phyloP scores from a whole-genome alignment of 2,329 filamentous ascomycete species.

The Lasiodiplodia gonubiensis region DNA sequence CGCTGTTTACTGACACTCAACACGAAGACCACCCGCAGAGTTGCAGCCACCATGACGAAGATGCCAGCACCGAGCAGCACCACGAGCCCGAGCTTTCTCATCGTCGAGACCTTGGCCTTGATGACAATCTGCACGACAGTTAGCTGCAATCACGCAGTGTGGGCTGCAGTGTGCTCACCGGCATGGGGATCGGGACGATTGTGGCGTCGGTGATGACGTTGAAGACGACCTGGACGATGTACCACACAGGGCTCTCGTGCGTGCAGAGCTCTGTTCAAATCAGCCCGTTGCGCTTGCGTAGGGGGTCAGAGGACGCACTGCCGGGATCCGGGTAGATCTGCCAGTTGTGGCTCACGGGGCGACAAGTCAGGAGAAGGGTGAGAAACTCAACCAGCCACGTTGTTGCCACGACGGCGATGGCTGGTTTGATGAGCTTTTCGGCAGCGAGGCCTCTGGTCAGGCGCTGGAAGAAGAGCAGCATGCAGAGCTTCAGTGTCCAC shows the following conservation, averaged over 20 bases:
- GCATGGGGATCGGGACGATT: conserved; percentile 46
- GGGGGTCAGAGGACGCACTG: conserved; percentile 34
- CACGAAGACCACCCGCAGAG: conserved; percentile 38
- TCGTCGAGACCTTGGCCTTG: conserved; percentile 37
- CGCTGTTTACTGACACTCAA: conserved; percentile 37
- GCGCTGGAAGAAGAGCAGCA: conserved; percentile 49
- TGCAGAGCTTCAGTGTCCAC: conserved; percentile 51
- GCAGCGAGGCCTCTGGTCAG: conserved; percentile 45
- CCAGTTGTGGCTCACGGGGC: conserved; percentile 45
- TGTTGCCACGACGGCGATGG: conserved; percentile 40
- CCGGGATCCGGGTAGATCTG: conserved; percentile 48
- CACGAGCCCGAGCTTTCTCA: conserved; percentile 40
- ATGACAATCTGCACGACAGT: conserved; percentile 34
- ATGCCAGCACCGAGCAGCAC: conserved; percentile 43
- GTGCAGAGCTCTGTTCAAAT: conserved; percentile 36
- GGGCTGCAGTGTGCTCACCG: conserved; percentile 28
- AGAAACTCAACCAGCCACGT: conserved; percentile 38
- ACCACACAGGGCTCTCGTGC: conserved; percentile 42
- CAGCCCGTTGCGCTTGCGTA: background rate
- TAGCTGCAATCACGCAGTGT: background rate
- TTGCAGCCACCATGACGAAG: conserved; percentile 44
- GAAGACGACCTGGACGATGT: conserved; percentile 42
- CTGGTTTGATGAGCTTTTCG: conserved; percentile 44
- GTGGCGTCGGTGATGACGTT: conserved; percentile 44
- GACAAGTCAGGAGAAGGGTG: conserved; percentile 37